phyloP scores from a whole-genome alignment of 441 rosid genomes.

The Aquilaria agallochum region DNA sequence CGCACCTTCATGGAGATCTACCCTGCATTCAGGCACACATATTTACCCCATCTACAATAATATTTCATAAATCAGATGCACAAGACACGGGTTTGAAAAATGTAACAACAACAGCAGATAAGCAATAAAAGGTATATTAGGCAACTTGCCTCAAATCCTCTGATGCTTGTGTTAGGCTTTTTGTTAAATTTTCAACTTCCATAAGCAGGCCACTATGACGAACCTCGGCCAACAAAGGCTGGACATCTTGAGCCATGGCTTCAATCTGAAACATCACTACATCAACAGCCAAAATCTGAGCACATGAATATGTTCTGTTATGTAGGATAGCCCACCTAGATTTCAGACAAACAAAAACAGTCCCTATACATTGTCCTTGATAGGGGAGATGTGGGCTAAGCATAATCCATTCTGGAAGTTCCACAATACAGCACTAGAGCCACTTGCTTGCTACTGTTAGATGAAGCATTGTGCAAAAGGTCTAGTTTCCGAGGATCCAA shows the following conservation, averaged over 20 bases:
- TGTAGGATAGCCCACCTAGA: too few relatives aligned
- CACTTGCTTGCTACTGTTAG: too few relatives aligned
- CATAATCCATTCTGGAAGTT: too few relatives aligned
- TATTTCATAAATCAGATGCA: not conserved
- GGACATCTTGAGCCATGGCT: slow-evolving; percentile 96
- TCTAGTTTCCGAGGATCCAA: too few relatives aligned
- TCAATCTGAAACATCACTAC: slow-evolving; percentile 88
- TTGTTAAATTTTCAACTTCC: slow-evolving; percentile 80
- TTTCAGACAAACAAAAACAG: too few relatives aligned
- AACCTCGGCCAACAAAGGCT: slow-evolving; percentile 87
- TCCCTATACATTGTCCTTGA: too few relatives aligned
- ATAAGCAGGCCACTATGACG: slow-evolving; percentile 81
- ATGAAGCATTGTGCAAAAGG: too few relatives aligned
- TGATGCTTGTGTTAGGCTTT: slow-evolving; percentile 81
- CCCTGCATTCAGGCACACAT: too few relatives aligned
- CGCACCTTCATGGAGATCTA: too few relatives aligned
- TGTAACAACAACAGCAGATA: not conserved
- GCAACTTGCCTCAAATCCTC: slow-evolving; percentile 77
- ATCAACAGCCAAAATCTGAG: slow-evolving; percentile 43
- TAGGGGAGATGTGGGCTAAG: too few relatives aligned
- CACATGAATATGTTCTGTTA: slow-evolving; percentile 33
- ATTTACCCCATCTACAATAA: too few relatives aligned
- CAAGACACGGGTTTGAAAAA: not conserved
- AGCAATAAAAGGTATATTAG: slow-evolving; percentile 4
- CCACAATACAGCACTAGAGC: too few relatives aligned